Evolutionary conservation across 768 basidiomycete species (phyloP).

Genomic region (Galerina sulciceps): DNA sequence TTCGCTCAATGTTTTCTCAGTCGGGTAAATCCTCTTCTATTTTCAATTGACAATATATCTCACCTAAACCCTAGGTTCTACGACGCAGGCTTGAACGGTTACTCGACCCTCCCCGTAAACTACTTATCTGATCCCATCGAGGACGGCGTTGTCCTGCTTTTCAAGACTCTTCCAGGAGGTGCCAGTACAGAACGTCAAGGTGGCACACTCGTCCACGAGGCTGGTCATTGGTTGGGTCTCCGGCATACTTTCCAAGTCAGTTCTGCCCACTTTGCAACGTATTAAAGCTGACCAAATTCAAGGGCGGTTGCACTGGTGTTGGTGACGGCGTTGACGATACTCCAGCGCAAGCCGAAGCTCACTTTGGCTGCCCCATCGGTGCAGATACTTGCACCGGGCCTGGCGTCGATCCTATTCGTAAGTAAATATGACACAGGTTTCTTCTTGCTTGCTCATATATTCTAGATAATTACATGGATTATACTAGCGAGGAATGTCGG

Average conservation of each 20-base stretch:
- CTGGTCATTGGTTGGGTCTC: conserved; percentile 51
- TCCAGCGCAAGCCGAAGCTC: conserved; percentile 37
- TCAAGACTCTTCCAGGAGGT: conserved; percentile 43
- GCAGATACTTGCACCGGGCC: conserved; percentile 27
- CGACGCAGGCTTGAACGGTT: conserved; percentile 41
- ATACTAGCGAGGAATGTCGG: conserved; percentile 49
- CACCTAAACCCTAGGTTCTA: conserved; percentile 22
- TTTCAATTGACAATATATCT: conserved; percentile 9
- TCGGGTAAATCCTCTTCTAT: conserved; percentile 21
- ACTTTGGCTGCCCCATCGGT: conserved; percentile 30
- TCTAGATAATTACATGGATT: conserved; percentile 52
- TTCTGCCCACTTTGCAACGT: too few species aligned
- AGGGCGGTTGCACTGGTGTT: background rate
- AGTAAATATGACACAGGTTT: conserved; percentile 22
- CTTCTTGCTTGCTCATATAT: background rate
- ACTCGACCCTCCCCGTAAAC: conserved; percentile 49
- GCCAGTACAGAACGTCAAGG: conserved; percentile 41
- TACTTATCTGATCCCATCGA: conserved; percentile 39
- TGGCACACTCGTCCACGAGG: conserved; percentile 47
- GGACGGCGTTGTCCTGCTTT: conserved; percentile 50
- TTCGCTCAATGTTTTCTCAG: conserved; percentile 42
- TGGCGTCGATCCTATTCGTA: conserved; percentile 40
- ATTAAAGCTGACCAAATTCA: background rate
- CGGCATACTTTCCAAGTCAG: conserved; percentile 39
- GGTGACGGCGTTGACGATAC: conserved; percentile 46